These are phyloP conservation scores for Aspergillus fijiensis DNA, from an alignment of 2,329 filamentous ascomycete species.

Conservation along the genomic window DNA sequence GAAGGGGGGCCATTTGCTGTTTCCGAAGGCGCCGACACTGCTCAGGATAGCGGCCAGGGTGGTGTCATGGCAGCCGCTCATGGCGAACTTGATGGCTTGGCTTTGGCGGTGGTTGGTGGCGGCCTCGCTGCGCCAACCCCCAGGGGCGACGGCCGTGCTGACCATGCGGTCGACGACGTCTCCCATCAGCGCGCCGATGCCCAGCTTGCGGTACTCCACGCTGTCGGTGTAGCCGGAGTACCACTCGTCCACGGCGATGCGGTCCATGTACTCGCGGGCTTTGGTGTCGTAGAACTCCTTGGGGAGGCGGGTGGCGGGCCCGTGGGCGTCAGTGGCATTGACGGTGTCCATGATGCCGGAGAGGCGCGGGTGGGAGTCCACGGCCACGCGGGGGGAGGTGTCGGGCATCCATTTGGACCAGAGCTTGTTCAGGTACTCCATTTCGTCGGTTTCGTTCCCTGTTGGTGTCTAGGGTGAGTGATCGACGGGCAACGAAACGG, in stretches of 20 bases:
- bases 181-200: conserved; percentile 80
- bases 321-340: conserved; percentile 84
- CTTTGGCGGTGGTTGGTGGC: conserved; percentile 37
- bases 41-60: conserved; percentile 78
- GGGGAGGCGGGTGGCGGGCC: conserved; percentile 73
- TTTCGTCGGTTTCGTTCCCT: conserved; percentile 72
- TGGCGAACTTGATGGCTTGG: conserved; percentile 64
- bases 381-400: conserved; percentile 65
- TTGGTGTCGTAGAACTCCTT: conserved; percentile 82
- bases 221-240: conserved; percentile 82
- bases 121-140: conserved; percentile 52
- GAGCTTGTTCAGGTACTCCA: conserved; percentile 75
- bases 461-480: not conserved
- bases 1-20: conserved; percentile 82
- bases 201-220: conserved; percentile 81
- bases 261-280: conserved; percentile 66
- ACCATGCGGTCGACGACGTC: conserved; percentile 76
- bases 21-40: conserved; percentile 71
- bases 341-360: conserved; percentile 93
- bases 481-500: not conserved
- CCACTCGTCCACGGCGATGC: conserved; percentile 86
- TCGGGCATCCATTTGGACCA: conserved; percentile 85
- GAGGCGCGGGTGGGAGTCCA: conserved; percentile 79
- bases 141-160: conserved; percentile 59
- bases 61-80: conserved; percentile 91